Conservation (phyloP, 257 asterid genomes). For the Fraxinus pennsylvanica region DNA sequence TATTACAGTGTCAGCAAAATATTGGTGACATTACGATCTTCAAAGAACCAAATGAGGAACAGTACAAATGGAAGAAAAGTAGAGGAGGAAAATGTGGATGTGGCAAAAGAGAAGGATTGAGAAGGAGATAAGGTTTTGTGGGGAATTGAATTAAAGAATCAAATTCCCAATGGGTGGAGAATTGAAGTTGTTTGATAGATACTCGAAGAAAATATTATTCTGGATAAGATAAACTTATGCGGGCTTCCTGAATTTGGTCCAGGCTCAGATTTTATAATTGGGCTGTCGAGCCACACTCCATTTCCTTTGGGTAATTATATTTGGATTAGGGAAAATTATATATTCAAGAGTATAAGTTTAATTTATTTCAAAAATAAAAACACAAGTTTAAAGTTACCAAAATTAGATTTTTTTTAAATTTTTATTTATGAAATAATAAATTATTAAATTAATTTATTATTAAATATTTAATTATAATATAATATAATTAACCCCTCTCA, state of each 20-base stretch:
- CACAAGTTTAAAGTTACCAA: too few species aligned
- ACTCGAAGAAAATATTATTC: constrained; percentile 56
- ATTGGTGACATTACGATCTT: constrained; percentile 35
- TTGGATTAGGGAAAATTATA: too few species aligned
- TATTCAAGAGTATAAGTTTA: too few species aligned
- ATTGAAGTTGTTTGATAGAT: background rate
- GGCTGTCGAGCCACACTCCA: background rate
- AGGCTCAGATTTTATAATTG: background rate
- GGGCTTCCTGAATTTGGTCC: background rate
- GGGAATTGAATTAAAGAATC: constrained; percentile 17
- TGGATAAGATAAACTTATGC: constrained; percentile 53
- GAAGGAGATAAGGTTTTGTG: constrained; percentile 49
- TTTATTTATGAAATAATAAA: too few species aligned
- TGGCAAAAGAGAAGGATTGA: constrained; percentile 15
- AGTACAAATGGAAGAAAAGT: background rate
- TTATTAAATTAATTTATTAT: too few species aligned
- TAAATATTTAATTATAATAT: too few species aligned
- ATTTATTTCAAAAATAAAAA: too few species aligned
- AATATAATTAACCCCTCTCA: too few species aligned
- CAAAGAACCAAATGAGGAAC: background rate
- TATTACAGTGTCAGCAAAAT: constrained; percentile 22
- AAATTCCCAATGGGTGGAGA: constrained; percentile 30
- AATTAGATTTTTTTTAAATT: too few species aligned
- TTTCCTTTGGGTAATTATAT: too few species aligned
- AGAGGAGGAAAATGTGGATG: background rate